Conservation (phyloP, 2,329 filamentous ascomycete genomes). For the Neopestalotiopsis sp. region DNA sequence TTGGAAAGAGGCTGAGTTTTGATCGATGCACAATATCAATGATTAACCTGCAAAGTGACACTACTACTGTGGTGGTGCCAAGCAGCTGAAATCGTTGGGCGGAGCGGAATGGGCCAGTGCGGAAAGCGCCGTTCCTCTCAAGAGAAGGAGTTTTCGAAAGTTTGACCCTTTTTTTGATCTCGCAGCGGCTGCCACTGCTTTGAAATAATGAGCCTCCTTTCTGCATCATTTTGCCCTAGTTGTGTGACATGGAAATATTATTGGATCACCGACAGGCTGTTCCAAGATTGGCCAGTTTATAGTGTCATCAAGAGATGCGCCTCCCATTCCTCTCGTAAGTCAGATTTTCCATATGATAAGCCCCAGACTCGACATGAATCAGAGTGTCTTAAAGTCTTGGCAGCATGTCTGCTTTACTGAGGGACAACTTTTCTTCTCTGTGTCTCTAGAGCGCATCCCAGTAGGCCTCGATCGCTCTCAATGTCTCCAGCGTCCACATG, state of each 20-base stretch:
- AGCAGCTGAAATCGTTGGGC: neutral
- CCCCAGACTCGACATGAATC: no score
- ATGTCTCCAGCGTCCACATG: neutral
- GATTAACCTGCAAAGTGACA: neutral
- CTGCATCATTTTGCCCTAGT: no score
- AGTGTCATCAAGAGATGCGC: neutral
- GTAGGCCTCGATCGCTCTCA: neutral
- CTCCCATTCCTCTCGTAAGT: neutral
- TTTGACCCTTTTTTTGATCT: no score
- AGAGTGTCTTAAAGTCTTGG: no score
- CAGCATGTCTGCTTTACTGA: no score
- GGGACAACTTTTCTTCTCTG: no score
- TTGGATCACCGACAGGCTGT: neutral
- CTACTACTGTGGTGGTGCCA: neutral
- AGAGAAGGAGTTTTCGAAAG: neutral
- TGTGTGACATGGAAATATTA: neutral
- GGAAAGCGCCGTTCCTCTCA: neutral
- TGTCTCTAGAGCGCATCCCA: neutral
- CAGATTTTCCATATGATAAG: neutral
- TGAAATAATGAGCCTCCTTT: no score
- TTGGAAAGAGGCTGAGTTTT: neutral
- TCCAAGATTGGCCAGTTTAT: neutral
- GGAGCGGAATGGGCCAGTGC: neutral
- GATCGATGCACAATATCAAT: neutral
- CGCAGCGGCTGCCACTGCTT: no score